Base-by-base conservation (phyloP, 805 yeast genomes). In the Wickerhamomyces xylosicus region DNA sequence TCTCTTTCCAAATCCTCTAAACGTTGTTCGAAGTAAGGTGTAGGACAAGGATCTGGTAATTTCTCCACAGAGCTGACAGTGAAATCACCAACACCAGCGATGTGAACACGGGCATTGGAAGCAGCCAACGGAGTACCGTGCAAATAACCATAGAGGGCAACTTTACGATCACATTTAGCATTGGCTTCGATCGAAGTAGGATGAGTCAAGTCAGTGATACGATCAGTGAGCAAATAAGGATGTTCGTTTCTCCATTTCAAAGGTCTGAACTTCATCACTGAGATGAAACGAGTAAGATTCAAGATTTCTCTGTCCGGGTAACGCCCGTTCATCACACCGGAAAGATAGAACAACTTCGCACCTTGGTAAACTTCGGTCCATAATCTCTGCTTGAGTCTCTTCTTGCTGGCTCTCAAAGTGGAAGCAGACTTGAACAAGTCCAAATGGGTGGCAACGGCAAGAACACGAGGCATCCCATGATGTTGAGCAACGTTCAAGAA, bases 351-450 rank as follows among this genome's bases (percentile, higher is more conserved):
- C 31, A 92, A 69, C 59, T 92, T 92, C 19, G 99, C 98, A 52
- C 99, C 99, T 59, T 83, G 94, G 58, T 92, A 92, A 33, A 92
- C 97, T 63, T 92, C 99, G 3, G 98, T 92, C 98, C 99, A 92
- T 61, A 92, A 85, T 55, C 99, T 73, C 56, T 85, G 85, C 63
- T 92, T 92, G 50, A 92, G 73, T 49, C 86, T 73, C 58, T 92
- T 92, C 61, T 92, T 92, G 0, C 96, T 77, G 0, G 95, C 85
- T 53, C 97, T 73, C 56, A 92, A 69, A 1, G 97, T 86, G 11
- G 94, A 71, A 44, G 83, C 95, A 15, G 84, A 80, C 57, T 84
- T 89, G 70, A 92, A 92, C 37, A 92, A 69, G 61, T 92, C 99
- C 53, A 94, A 70, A 66, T 92, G 99, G 0, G 98, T 92, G 6